Percentiles rank a stretch among this genome's conserved stretches.
Conservation (phyloP, 352 stramenopile genomes). For the Pythium volutum region DNA sequence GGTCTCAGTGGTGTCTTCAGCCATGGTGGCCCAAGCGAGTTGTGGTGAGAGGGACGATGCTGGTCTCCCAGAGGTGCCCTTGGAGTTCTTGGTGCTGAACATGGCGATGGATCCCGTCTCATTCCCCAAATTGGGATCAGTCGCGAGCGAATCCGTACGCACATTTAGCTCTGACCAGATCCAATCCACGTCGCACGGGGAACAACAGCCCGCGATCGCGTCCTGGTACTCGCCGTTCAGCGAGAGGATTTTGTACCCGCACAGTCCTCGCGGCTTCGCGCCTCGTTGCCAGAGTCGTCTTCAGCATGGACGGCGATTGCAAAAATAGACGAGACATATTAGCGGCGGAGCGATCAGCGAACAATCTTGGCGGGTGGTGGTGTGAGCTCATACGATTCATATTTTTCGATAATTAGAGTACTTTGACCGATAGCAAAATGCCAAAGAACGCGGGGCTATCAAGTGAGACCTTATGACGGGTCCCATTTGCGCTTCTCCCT, state of each 20-base stretch:
- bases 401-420: conserved; percentile 1
- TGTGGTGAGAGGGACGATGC: no score
- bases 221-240: no score
- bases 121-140: conserved; percentile 5
- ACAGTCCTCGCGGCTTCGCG: conserved; percentile 5
- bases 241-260: background rate
- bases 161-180: no score
- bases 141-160: background rate
- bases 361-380: no score
- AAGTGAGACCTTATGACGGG: background rate
- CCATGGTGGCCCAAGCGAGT: background rate
- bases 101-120: background rate
- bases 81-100: background rate
- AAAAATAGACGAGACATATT: no score
- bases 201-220: background rate
- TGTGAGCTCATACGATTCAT: conserved; percentile 1
- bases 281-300: background rate
- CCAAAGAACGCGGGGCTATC: background rate
- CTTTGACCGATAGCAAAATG: background rate
- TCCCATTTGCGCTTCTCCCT: background rate
- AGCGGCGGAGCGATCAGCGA: no score
- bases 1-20: background rate
- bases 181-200: background rate
- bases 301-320: no score
- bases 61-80: no score